These are phyloP conservation scores for Plasmodium knowlesi DNA, from an alignment of 169 alveolate species.

Conservation along the genomic window DNA sequence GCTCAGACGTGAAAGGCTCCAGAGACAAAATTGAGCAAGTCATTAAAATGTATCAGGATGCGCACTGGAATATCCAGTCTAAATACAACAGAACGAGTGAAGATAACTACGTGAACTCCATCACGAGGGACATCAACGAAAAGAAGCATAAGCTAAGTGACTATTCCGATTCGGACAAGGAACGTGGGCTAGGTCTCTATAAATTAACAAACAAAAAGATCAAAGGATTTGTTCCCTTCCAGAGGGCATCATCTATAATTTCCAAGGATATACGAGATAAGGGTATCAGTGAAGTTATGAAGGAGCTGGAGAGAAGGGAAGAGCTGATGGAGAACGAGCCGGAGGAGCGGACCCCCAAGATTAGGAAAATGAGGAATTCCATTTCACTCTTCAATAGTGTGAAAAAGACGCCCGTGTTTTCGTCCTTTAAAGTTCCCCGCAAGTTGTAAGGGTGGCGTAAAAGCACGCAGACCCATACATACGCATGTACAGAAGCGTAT, in stretches of 20 bases:
- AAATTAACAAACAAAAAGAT: constrained; percentile 29
- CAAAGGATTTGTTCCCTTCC: constrained; percentile 66
- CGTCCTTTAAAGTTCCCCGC: constrained; percentile 63
- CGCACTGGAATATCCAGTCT: constrained; percentile 4
- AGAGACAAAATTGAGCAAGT: constrained; percentile 21
- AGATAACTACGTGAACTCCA: background rate
- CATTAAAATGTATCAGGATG: constrained; percentile 9
- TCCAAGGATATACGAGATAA: constrained; percentile 41
- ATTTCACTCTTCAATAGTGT: background rate
- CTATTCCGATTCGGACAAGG: background rate
- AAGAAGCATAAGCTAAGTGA: constrained; percentile 6
- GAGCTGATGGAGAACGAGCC: constrained; percentile 17
- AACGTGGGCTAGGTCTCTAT: background rate
- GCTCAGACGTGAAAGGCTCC: constrained; percentile 46
- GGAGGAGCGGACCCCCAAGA: background rate
- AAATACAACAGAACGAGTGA: background rate
- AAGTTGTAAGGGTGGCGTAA: background rate
- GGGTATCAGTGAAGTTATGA: constrained; percentile 64
- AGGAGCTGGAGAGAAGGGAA: constrained; percentile 68
- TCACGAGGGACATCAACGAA: background rate
- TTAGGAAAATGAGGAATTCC: background rate
- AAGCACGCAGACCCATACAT: background rate
- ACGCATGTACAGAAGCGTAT: background rate
- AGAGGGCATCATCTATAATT: constrained; percentile 67
- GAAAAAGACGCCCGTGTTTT: constrained; percentile 28